A percentile compares a stretch with the other conserved stretches of the same genome.
Conservation (phyloP, 352 stramenopile species). For the Phytophthora macrochlamydospora region DNA sequence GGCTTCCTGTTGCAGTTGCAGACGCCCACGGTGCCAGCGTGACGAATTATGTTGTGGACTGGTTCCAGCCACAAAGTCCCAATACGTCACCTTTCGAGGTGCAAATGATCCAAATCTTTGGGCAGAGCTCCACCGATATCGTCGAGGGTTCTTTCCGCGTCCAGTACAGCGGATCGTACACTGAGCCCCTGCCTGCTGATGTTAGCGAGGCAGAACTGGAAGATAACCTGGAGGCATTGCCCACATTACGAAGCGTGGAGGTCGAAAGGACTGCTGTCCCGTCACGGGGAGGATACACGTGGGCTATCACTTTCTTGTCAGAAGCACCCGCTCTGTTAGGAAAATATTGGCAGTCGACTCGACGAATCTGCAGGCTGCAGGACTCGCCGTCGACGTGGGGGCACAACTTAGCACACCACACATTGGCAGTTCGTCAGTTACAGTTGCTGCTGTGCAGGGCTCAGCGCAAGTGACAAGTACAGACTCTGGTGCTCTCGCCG, state of each 20-base stretch:
- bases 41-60: constrained; percentile 76
- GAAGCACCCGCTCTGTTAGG: constrained; percentile 47
- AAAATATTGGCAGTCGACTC: constrained; percentile 52
- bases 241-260: constrained; percentile 70
- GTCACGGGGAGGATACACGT: constrained; percentile 63
- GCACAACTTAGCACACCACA: constrained; percentile 45
- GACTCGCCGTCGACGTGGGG: constrained; percentile 46
- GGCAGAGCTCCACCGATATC: constrained; percentile 31
- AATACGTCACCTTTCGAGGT: constrained; percentile 55
- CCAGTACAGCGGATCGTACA: constrained; percentile 52
- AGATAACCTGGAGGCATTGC: constrained; percentile 57
- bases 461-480: constrained; percentile 42
- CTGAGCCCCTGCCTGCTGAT: constrained; percentile 56
- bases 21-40: constrained; percentile 53
- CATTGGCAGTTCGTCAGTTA: constrained; percentile 47
- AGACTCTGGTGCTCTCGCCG: constrained; percentile 37
- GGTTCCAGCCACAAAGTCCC: constrained; percentile 51
- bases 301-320: constrained; percentile 78
- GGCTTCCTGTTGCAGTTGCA: constrained; percentile 38
- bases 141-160: constrained; percentile 83
- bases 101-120: constrained; percentile 72
- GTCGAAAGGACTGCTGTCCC: constrained; percentile 63
- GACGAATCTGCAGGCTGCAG: constrained; percentile 37
- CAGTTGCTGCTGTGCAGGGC: constrained; percentile 34
- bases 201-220: constrained; percentile 71